Conservation (phyloP, 2,329 filamentous ascomycete species). For the Pseudopithomyces chartarum region DNA sequence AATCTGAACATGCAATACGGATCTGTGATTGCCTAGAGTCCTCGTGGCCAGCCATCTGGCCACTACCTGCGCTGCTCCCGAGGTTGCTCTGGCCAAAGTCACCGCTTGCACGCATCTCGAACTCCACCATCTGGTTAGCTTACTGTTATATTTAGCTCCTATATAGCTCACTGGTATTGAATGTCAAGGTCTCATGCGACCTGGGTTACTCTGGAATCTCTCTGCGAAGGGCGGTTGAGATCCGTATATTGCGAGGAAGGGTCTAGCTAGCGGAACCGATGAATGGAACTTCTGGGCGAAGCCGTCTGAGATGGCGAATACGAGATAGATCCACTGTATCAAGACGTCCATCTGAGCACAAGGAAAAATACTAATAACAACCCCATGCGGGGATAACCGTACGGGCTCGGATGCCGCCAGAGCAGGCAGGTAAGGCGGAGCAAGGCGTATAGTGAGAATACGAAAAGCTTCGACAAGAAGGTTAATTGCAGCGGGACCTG, state of each 20-base stretch:
- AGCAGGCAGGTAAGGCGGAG: constrained; percentile 16
- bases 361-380: background rate
- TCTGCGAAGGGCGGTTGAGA: constrained; percentile 22
- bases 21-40: constrained; percentile 10
- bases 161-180: constrained; percentile 24
- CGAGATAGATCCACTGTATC: constrained; percentile 20
- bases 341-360: too few species aligned
- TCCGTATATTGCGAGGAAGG: constrained; percentile 30
- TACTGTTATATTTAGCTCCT: constrained; percentile 30
- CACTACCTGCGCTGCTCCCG: constrained; percentile 12
- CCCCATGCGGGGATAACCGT: constrained; percentile 13
- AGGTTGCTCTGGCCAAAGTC: constrained; percentile 12
- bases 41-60: constrained; percentile 16
- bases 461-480: constrained; percentile 37
- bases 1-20: constrained; percentile 1
- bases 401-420: constrained; percentile 10
- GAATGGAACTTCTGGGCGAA: constrained; percentile 12
- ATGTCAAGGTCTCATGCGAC: constrained; percentile 21
- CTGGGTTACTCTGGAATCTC: constrained; percentile 18
- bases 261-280: constrained; percentile 11
- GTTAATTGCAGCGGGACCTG: constrained; percentile 28
- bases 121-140: constrained; percentile 21
- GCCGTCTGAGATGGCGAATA: constrained; percentile 18
- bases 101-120: constrained; percentile 21
- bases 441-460: constrained; percentile 34